These are phyloP conservation scores for Lactarius quietus DNA, from an alignment of 768 basidiomycete genomes.

Conservation along the genomic window DNA sequence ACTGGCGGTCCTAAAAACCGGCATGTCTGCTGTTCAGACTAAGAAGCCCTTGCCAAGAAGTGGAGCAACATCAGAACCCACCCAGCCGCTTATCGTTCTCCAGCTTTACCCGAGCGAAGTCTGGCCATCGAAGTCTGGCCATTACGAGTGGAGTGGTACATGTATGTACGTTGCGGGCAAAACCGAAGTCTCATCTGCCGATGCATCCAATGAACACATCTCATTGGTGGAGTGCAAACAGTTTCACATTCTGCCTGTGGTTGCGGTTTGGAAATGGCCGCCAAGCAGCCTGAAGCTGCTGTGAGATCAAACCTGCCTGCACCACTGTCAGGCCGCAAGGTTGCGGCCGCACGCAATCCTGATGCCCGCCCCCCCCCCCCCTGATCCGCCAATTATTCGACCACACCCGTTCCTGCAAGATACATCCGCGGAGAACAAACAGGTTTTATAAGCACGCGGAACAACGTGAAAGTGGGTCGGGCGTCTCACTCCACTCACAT, in stretches of 20 bases:
- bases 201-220: not conserved
- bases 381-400: not conserved
- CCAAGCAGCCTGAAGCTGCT: conserved; percentile 6
- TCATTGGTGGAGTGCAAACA: not conserved
- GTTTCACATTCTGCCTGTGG: not conserved
- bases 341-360: conserved; percentile 4
- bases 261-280: not conserved
- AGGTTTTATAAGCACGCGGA: not conserved
- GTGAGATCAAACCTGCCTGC: conserved; percentile 4
- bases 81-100: not conserved
- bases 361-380: conserved; percentile 5
- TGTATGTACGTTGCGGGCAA: too few relatives aligned
- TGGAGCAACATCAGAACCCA: not conserved
- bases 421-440: conserved; percentile 3
- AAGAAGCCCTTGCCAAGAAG: not conserved
- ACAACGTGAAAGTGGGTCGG: not conserved
- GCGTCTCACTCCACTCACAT: not conserved
- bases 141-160: too few relatives aligned
- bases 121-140: conserved; percentile 9
- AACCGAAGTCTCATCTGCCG: not conserved
- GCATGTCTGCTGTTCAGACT: conserved; percentile 5
- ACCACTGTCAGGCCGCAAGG: conserved; percentile 5
- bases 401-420: not conserved
- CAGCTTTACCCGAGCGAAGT: conserved; percentile 1
- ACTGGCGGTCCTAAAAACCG: not conserved